phyloP scores from a whole-genome alignment of 2,329 filamentous ascomycete species.

The Colletotrichum spinosum region DNA sequence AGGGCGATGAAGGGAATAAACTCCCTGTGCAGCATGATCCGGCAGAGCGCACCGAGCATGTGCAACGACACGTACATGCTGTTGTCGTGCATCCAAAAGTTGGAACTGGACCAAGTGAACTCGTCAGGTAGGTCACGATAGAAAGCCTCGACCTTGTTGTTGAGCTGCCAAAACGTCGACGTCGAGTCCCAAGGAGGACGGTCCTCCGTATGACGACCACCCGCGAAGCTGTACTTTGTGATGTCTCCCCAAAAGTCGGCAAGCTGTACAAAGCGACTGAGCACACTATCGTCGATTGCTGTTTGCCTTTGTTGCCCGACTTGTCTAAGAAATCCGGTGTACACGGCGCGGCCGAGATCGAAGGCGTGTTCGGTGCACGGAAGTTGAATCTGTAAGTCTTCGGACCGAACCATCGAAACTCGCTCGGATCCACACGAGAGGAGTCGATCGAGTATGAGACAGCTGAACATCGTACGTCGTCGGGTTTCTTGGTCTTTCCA shows the following conservation, averaged over 20 bases:
- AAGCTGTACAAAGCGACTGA: constrained; percentile 67
- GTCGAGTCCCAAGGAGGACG: constrained; percentile 69
- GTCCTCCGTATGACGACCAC: constrained; percentile 61
- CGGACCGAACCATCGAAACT: constrained; percentile 67
- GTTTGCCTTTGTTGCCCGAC: constrained; percentile 35
- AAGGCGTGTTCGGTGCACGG: constrained; percentile 76
- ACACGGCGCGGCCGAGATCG: constrained; percentile 68
- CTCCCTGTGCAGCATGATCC: constrained; percentile 76
- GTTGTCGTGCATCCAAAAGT: constrained; percentile 75
- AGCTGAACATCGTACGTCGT: constrained; percentile 80
- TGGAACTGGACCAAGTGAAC: constrained; percentile 65
- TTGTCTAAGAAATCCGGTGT: constrained; percentile 60
- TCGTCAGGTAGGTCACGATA: constrained; percentile 47
- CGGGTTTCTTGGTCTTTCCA: constrained; percentile 66
- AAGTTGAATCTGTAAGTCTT: constrained; percentile 73
- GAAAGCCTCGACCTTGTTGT: constrained; percentile 63
- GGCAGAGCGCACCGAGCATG: constrained; percentile 72
- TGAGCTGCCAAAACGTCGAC: constrained; percentile 66
- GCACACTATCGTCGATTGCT: constrained; percentile 56
- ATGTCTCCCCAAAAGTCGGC: constrained; percentile 71
- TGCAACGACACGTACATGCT: constrained; percentile 76
- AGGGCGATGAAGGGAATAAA: constrained; percentile 76
- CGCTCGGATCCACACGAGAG: constrained; percentile 73
- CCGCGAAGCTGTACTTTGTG: constrained; percentile 64
- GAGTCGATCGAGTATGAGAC: constrained; percentile 78